phyloP scores from a whole-genome alignment of 495 filamentous ascomycete genomes.

The Bathelium albidoporum region DNA sequence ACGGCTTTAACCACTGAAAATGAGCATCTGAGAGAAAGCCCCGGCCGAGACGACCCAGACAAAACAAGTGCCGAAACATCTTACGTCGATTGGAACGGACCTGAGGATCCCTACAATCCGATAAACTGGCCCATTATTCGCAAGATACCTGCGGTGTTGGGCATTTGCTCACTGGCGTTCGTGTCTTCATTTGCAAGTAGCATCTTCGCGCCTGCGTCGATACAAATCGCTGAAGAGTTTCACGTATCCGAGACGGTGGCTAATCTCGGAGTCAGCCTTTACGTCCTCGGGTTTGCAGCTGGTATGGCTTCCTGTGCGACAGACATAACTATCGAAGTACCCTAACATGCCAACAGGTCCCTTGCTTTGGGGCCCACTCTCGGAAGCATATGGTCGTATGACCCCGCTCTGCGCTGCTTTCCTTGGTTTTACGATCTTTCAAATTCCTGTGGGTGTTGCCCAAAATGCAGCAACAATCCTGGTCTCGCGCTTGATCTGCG shows the following conservation, averaged over 20 bases:
- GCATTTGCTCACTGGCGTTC: conserved; percentile 44
- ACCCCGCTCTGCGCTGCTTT: conserved; percentile 45
- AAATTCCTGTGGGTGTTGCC: conserved; percentile 51
- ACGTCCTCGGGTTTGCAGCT: conserved; percentile 37
- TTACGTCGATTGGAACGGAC: conserved; percentile 16
- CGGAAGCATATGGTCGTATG: conserved; percentile 47
- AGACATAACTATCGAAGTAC: background rate
- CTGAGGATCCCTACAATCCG: conserved; percentile 17
- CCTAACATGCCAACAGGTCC: conserved; percentile 35
- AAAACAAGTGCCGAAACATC: too few relatives aligned
- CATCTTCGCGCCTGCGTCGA: conserved; percentile 44
- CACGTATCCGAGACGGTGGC: conserved; percentile 39
- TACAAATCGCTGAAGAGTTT: conserved; percentile 37
- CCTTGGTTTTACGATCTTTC: conserved; percentile 47
- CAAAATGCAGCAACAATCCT: conserved; percentile 50
- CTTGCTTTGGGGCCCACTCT: conserved; percentile 44
- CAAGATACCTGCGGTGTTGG: conserved; percentile 18
- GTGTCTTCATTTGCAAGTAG: conserved; percentile 47
- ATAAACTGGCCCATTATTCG: conserved; percentile 13
- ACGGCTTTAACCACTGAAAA: too few relatives aligned
- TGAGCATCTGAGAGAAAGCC: too few relatives aligned
- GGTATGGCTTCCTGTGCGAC: background rate
- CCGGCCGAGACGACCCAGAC: too few relatives aligned
- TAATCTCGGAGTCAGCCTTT: conserved; percentile 42
- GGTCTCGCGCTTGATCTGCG: conserved; percentile 51